A percentile compares a stretch with the other conserved stretches of the same genome.
These are phyloP conservation scores for Edaphochlamys debaryana DNA, from an alignment of 139 green algal species.

Conservation along the genomic window DNA sequence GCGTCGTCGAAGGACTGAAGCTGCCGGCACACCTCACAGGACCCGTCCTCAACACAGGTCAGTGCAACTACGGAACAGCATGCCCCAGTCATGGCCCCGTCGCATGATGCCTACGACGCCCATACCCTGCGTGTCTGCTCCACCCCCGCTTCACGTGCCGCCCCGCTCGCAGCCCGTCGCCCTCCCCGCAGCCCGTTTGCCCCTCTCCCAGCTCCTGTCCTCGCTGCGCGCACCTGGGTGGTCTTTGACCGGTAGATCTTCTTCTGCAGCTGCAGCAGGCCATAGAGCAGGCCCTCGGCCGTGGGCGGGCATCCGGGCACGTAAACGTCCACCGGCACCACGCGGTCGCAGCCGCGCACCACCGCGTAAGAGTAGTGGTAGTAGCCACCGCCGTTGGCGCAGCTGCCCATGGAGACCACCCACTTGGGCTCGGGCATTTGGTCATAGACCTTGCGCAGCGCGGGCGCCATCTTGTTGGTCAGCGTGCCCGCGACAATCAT, in stretches of 20 bases:
- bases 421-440: constrained; percentile 98
- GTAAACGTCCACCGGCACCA: constrained; percentile 98
- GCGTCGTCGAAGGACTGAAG: too few relatives aligned
- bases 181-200: neutral
- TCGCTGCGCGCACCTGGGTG: neutral
- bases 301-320: constrained; percentile 96
- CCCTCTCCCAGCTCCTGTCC: too few relatives aligned
- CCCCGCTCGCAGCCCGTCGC: neutral
- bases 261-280: constrained; percentile 81
- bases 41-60: too few relatives aligned
- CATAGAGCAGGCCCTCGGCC: constrained; percentile 95
- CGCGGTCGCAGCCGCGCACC: constrained; percentile 94
- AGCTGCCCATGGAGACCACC: constrained; percentile 97
- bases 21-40: too few relatives aligned
- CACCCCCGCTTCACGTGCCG: too few relatives aligned
- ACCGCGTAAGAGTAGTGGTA: constrained; percentile 98
- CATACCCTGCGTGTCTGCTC: too few relatives aligned
- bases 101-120: too few relatives aligned
- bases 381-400: constrained; percentile 97
- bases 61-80: too few relatives aligned
- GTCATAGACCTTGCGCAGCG: constrained; percentile 95
- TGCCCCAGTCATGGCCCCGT: too few relatives aligned
- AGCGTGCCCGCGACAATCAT: constrained; percentile 98
- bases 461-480: constrained; percentile 98
- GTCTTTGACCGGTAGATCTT: constrained; percentile 60